Conservation (phyloP, 2,329 filamentous ascomycete genomes). For the Curvularia eragrostidis region DNA sequence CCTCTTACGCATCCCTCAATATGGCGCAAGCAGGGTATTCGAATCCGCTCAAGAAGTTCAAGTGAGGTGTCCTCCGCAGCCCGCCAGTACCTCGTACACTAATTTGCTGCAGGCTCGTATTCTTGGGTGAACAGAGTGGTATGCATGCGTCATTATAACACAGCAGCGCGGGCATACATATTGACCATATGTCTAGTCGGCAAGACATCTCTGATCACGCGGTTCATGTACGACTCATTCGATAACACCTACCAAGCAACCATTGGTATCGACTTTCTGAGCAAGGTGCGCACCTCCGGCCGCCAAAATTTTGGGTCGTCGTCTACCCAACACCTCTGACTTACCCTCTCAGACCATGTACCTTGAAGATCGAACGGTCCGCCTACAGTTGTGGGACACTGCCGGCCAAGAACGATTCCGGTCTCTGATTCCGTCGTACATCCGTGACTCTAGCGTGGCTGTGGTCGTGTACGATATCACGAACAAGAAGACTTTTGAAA, state of each 20-base stretch:
- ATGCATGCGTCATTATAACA: constrained; percentile 53
- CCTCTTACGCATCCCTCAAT: constrained; percentile 20
- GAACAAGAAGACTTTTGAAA: constrained; percentile 96
- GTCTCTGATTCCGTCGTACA: constrained; percentile 96
- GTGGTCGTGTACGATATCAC: constrained; percentile 99
- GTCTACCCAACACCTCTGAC: constrained; percentile 13
- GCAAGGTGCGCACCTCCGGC: constrained; percentile 71
- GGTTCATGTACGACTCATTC: constrained; percentile 99
- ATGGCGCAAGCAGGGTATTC: constrained; percentile 89
- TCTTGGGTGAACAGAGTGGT: constrained; percentile 98
- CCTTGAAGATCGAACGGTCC: constrained; percentile 95
- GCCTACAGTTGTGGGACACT: constrained; percentile 97
- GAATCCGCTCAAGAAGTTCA: constrained; percentile 99
- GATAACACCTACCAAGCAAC: constrained; percentile 99
- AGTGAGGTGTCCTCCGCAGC: constrained; percentile 62
- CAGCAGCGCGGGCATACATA: not conserved
- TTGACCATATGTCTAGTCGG: constrained; percentile 69
- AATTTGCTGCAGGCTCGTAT: constrained; percentile 75
- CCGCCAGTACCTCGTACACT: constrained; percentile 27
- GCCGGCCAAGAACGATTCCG: constrained; percentile 97
- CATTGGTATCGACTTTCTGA: constrained; percentile 98
- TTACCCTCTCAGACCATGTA: constrained; percentile 84
- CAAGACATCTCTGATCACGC: constrained; percentile 97
- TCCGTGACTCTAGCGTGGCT: constrained; percentile 95
- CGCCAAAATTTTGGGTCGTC: not conserved